Percentiles rank a stretch among this genome's conserved stretches.
These are phyloP conservation scores for Yamadazyma akitaensis DNA, from an alignment of 805 yeast genomes.

Conservation along the genomic window DNA sequence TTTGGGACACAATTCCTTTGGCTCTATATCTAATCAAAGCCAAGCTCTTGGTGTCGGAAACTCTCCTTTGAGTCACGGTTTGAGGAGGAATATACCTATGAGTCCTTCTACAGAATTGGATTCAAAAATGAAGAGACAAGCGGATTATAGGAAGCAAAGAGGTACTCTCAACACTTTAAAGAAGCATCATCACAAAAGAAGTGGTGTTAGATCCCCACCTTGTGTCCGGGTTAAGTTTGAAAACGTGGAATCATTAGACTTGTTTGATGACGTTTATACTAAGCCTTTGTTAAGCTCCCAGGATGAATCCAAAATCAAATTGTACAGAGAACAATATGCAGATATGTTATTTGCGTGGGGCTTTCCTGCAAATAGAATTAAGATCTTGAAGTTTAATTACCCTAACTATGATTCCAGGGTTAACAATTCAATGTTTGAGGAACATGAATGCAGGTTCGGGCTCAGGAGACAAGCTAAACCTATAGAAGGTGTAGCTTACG, in stretches of 20 bases:
- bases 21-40: background rate
- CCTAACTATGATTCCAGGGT: conserved; percentile 17
- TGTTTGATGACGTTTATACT: conserved; percentile 42
- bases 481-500: conserved; percentile 7
- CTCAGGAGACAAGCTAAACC: conserved; percentile 14
- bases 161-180: background rate
- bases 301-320: conserved; percentile 32
- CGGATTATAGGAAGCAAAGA: conserved; percentile 5
- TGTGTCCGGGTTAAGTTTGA: conserved; percentile 45
- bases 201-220: conserved; percentile 20
- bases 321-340: conserved; percentile 69
- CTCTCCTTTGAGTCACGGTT: background rate
- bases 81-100: conserved; percentile 3
- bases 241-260: conserved; percentile 42
- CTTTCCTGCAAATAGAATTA: conserved; percentile 71
- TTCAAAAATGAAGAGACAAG: background rate
- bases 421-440: conserved; percentile 16
- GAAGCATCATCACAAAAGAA: conserved; percentile 16
- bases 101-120: conserved; percentile 4
- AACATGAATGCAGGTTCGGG: conserved; percentile 36
- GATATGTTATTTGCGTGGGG: conserved; percentile 81
- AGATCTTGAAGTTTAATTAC: conserved; percentile 69
- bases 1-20: background rate
- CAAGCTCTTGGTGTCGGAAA: background rate
- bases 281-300: conserved; percentile 39